A percentile compares a stretch with the other conserved stretches of the same genome.
Evolutionary conservation across 2,329 filamentous ascomycete genomes (phyloP).

Genomic region (Daldinia sp.): DNA sequence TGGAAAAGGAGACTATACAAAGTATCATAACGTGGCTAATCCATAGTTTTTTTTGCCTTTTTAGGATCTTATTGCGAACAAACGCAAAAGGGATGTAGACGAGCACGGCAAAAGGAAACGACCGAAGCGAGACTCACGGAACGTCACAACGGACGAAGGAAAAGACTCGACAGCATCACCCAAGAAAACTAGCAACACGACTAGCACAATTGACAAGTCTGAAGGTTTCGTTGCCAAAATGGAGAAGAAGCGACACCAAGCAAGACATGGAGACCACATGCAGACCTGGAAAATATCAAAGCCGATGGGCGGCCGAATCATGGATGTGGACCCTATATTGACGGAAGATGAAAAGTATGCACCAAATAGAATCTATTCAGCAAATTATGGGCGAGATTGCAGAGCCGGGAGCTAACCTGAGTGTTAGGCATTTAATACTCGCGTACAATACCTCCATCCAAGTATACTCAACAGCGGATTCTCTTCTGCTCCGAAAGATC

Average conservation of each 20-base stretch:
- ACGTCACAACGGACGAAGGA: slow-evolving; percentile 4
- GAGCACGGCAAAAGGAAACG: slow-evolving; percentile 54
- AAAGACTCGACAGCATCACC: slow-evolving; percentile 20
- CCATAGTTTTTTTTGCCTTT: slow-evolving; percentile 21
- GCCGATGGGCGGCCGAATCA: slow-evolving; percentile 71
- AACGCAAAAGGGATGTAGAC: slow-evolving; percentile 57
- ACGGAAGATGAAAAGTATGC: slow-evolving; percentile 68
- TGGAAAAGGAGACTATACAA: neutral
- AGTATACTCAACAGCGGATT: slow-evolving; percentile 82
- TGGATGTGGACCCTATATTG: slow-evolving; percentile 70
- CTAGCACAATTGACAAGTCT: slow-evolving; percentile 5
- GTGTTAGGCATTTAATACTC: slow-evolving; percentile 74
- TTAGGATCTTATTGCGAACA: slow-evolving; percentile 52
- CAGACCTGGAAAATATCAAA: slow-evolving; percentile 66
- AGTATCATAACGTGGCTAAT: slow-evolving; percentile 3
- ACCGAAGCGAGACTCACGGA: slow-evolving; percentile 47
- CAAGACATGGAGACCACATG: slow-evolving; percentile 4
- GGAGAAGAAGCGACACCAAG: slow-evolving; percentile 28
- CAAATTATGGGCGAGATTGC: neutral
- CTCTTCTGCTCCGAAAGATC: slow-evolving; percentile 79
- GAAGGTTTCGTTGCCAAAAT: slow-evolving; percentile 19
- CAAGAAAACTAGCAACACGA: slow-evolving; percentile 3
- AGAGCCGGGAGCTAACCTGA: slow-evolving; percentile 39
- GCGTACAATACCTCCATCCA: slow-evolving; percentile 78
- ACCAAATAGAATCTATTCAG: neutral